Evolutionary conservation across 371 early-diverging fungal species (phyloP), one percentile per base, ranked within the genome.

Genomic region (Syncephalastrum contaminatum): DNA sequence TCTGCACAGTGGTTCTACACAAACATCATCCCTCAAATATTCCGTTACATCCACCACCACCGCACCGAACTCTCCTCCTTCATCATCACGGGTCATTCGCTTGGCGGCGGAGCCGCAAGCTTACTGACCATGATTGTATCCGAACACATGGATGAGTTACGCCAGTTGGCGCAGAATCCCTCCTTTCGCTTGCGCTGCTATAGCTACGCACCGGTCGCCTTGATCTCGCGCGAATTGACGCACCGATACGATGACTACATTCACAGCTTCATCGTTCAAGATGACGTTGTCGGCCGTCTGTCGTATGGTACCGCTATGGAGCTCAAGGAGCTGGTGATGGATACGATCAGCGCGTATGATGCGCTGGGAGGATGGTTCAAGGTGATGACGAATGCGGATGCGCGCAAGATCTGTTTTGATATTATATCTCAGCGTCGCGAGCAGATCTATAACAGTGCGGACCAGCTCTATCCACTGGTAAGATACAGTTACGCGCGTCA

Each of bases 1-100:
- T 84, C 89, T 4, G 93, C 93, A 1, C 86, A 88, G 47, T 89
- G 89, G 87, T 84, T 92, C 50, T 84, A 87, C 68, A 71, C 73
- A 15, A 74, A 89, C 39, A 84, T 91, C 6, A 72, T 89, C 40
- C 90, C 90, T 2, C 83, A 83, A 48, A 78, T 91, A 18, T 78
- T 73, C 30, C 59, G 73, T 5, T 78, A 71, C 44, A 53, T 69
- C 10, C 63, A 62, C 45, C 58, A 62, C 24, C 64, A 64, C 40
- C 42, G 42, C n/a, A 19, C 44, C 16, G 54, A 53, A 19, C 36
- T 69, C 7, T 27, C 46, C n/a, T 48, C 53, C 0, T 64, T 64
- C 15, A 56, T 56, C 19, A 64, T 64, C 22, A 59, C 60, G 14
- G 64, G 64, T 0, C 64, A 64, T 57, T 90, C 89, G 30, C 62